Base-by-base conservation (phyloP, 495 filamentous ascomycete genomes). In the Penicillium canariense region DNA sequence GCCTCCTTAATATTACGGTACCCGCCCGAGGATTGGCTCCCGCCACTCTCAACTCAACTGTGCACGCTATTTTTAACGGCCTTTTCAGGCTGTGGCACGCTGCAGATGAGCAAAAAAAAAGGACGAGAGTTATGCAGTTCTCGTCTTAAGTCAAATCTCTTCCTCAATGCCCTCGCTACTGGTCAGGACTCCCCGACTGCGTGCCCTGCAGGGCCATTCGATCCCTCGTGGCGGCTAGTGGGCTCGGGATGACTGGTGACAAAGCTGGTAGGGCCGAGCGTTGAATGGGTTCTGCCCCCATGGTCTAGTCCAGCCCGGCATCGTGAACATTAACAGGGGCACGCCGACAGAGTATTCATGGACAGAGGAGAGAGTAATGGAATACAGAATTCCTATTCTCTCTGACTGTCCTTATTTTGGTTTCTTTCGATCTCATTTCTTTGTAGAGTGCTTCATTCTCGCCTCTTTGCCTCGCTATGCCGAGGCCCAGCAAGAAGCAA, bases 1-100 rank as follows among this genome's bases (percentile, higher is more conserved):
- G 62, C 59, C 65, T 67, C 65, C 65, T 65, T 63, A 68, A 68
- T 68, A 68, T 65, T 67, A 65, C 59, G 47, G 57, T 49, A 62
- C 52, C 62, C 57, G 50, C 52, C 62, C 57, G 50, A 63, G 50
- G 46, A 48, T 38, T 60, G 56, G 52, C 53, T 59, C 55, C 61
- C 61, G 61, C 61, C 61, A 68, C 65, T 50, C 52, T 52, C 25
- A 54, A 60, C 40, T 49, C 8, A 31, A 46, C 52, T 18, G 23
- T 27, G 55, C 36, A 30, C 48, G 49, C 48, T 59, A 59, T 56
- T 59, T 63, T 54, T 62, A 58, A 35, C 23, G 10, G 15, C 34
- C 27, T 12, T 5, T 3, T 11, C 20, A 2, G 6, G 2, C 20
- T 25, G 20, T 42, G 38, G n/a, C 12, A 14, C 20, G 25, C 38